A percentile compares a stretch with the other conserved stretches of the same genome.
These are phyloP conservation scores for Umbelopsis vinacea DNA, from an alignment of 192 early-diverging fungal genomes.

Conservation along the genomic window DNA sequence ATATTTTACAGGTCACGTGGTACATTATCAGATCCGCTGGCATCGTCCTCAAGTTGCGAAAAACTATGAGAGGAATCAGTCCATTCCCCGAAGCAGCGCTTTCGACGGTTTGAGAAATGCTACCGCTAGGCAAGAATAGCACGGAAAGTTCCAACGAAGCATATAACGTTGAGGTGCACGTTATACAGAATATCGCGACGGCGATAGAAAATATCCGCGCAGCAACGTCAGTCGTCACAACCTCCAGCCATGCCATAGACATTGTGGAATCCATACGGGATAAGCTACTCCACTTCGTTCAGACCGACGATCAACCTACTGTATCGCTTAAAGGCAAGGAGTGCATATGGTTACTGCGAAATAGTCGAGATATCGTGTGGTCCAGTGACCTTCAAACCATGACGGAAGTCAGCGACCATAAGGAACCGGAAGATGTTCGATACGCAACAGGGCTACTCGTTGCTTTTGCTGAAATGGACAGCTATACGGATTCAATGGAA, in stretches of 20 bases:
- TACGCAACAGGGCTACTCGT: not conserved
- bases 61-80: too few species aligned
- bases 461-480: not conserved
- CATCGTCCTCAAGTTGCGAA: too few species aligned
- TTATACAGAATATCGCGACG: not conserved
- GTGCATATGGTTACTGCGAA: not conserved
- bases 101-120: too few species aligned
- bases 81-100: too few species aligned
- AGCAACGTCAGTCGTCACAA: not conserved
- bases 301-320: not conserved
- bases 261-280: constrained; percentile 13
- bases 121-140: too few species aligned
- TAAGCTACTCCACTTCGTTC: not conserved
- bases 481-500: not conserved
- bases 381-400: not conserved
- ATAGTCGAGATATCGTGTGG: not conserved
- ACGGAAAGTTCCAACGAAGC: too few species aligned
- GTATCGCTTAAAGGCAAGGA: not conserved
- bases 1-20: too few species aligned
- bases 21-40: too few species aligned
- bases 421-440: not conserved
- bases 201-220: not conserved
- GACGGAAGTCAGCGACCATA: not conserved
- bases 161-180: not conserved
- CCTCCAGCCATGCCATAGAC: not conserved